These are phyloP conservation scores for Camellia sinensis DNA, from an alignment of 148 eudicot genomes.

Conservation along the genomic window DNA sequence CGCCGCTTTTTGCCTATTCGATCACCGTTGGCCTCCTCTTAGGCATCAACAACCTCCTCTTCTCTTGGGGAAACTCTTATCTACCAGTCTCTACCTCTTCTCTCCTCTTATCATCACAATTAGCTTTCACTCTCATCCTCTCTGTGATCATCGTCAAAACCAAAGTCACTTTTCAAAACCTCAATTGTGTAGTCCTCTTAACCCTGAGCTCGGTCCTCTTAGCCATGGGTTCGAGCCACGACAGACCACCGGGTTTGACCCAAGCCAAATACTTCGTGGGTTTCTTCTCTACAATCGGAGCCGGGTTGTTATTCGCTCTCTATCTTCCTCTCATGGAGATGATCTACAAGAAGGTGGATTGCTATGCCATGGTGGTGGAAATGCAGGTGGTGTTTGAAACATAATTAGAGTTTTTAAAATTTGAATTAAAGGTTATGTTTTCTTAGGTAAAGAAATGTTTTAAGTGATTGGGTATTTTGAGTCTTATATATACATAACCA, in stretches of 20 bases:
- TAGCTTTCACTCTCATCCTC: constrained; percentile 55
- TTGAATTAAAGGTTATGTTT: no score
- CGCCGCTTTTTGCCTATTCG: constrained; percentile 21
- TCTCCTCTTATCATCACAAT: constrained; percentile 56
- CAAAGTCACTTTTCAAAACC: constrained; percentile 54
- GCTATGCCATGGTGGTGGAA: constrained; percentile 77
- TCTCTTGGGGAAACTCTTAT: constrained; percentile 77
- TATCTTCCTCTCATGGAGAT: constrained; percentile 84
- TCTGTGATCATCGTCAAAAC: constrained; percentile 62
- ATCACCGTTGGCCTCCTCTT: constrained; percentile 36
- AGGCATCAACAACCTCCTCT: constrained; percentile 58
- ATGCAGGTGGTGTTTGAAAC: constrained; percentile 75
- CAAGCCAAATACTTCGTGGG: constrained; percentile 54
- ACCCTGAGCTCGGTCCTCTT: constrained; percentile 58
- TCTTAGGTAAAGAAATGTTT: no score
- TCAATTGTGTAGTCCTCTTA: constrained; percentile 65
- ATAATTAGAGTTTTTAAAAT: no score
- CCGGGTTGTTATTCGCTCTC: constrained; percentile 64
- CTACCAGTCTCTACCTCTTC: constrained; percentile 75
- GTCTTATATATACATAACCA: no score
- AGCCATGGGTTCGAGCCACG: constrained; percentile 44
- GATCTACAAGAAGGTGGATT: constrained; percentile 55
- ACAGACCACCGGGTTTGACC: constrained; percentile 44
- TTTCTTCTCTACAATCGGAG: constrained; percentile 54
- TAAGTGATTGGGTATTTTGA: no score